Base-by-base conservation (phyloP, 176 grass and related monocot species). In the Oryza officinalis region DNA sequence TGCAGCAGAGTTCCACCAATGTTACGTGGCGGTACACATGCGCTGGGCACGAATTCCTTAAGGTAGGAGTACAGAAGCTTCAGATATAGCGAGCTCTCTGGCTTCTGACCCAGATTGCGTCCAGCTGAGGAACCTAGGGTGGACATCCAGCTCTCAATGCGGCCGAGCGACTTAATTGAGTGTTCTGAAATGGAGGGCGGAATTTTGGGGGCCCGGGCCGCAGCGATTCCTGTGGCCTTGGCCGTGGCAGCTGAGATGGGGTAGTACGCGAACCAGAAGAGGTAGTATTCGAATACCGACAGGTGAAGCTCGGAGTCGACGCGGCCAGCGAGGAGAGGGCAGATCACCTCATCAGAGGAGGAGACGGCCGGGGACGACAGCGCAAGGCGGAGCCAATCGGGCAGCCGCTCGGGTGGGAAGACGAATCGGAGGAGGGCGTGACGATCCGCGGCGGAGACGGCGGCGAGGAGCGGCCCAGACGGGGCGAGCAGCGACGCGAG, bases 261-360 rank as follows among this genome's bases (percentile, higher is more conserved):
- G 61, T 91, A 86, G 86, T 96, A 99, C n/a, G 93, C 93, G 80
- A 96, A 99, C 96, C 96, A 99, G 76, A 99, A 99, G 71, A 99
- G 83, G 86, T 92, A 94, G 79, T 99, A 99, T 75, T 99, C 89
- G 52, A 96, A 86, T 27, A 93, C 86, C 18, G 91, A 92, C 68
- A 99, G 89, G 67, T 96, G 91, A 17, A 99, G 76, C 57, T 92
- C 83, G 78, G 83, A 69, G 82, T 81, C 87, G 68, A 96, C 80
- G 65, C 91, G 83, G 15, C 81, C 49, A 1, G 74, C 78, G 35
- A 95, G 88, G 35, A 99, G 85, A 61, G 89, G 89, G 71, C 89
- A 94, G 33, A 88, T 27, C 52, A 80, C 71, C 68, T 83, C 23
- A 27, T 85, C 35, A 59, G 74, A 69, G 32, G 87, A 71, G 78